These are phyloP conservation scores for Chaetomiaceae sp. DNA, from an alignment of 2,329 filamentous ascomycete genomes.

Conservation along the genomic window DNA sequence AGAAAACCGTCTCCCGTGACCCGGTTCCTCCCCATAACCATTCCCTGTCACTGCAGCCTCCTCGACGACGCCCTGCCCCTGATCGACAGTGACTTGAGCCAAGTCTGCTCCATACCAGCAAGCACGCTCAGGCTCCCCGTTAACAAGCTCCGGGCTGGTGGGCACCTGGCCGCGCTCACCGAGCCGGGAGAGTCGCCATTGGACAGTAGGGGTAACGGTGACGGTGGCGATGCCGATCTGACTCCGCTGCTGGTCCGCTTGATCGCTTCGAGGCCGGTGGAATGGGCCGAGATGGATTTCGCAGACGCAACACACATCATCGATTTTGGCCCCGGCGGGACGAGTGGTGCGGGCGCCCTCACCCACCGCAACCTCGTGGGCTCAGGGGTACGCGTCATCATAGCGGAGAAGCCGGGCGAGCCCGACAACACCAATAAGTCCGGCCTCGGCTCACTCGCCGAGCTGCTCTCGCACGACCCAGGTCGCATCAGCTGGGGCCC, in stretches of 20 bases:
- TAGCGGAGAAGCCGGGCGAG: neutral
- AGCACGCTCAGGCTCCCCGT: neutral
- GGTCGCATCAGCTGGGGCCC: neutral
- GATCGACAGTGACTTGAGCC: conserved; percentile 1
- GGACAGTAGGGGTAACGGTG: neutral
- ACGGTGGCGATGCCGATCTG: neutral
- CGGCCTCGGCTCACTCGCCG: neutral
- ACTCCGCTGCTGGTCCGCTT: conserved; percentile 1
- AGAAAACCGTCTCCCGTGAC: neutral
- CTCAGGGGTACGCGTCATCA: neutral
- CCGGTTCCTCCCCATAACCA: conserved; percentile 6
- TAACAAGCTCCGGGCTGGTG: neutral
- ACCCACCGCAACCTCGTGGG: neutral
- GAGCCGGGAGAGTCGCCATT: neutral
- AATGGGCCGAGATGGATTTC: neutral
- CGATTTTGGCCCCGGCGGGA: conserved; percentile 1
- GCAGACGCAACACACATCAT: neutral
- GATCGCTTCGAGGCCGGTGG: neutral
- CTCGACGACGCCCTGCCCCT: conserved; percentile 1
- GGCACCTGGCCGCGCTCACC: neutral
- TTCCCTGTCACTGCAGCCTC: conserved; percentile 2
- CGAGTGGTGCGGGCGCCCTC: neutral
- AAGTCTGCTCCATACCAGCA: neutral
- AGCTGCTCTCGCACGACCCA: neutral
- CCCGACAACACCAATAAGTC: neutral